Conservation (phyloP, 768 basidiomycete genomes). For the Auriscalpium vulgare region DNA sequence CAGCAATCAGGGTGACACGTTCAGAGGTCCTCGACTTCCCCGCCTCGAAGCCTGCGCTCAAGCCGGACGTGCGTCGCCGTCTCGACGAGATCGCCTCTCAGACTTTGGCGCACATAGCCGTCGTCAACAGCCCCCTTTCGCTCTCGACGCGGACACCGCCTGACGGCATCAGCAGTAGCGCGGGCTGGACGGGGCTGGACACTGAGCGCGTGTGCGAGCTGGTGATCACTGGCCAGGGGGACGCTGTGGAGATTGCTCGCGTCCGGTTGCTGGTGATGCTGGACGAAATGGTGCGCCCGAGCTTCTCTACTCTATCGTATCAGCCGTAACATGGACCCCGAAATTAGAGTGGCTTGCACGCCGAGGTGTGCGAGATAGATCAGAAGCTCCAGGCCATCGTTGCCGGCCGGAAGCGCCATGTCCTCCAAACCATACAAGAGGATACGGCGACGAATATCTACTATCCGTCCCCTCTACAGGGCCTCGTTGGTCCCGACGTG, state of each 20-base stretch:
- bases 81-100: conserved; percentile 93
- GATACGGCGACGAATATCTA: conserved; percentile 98
- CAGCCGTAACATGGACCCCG: conserved; percentile 4
- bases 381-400: conserved; percentile 90
- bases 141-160: conserved; percentile 71
- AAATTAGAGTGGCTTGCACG: conserved; percentile 76
- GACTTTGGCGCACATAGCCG: conserved; percentile 89
- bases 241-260: conserved; percentile 86
- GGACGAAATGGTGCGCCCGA: conserved; percentile 76
- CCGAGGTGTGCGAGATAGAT: conserved; percentile 89
- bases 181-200: conserved; percentile 86
- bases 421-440: conserved; percentile 89
- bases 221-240: conserved; percentile 81
- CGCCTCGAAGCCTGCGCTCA: conserved; percentile 70
- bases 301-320: background rate
- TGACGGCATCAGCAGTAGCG: conserved; percentile 66
- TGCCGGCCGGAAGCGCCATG: conserved; percentile 79
- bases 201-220: conserved; percentile 92
- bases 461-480: conserved; percentile 84
- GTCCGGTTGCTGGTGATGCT: conserved; percentile 88
- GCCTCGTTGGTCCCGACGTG: conserved; percentile 67
- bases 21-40: conserved; percentile 89
- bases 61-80: conserved; percentile 71
- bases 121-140: conserved; percentile 78
- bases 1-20: conserved; percentile 83